These are phyloP conservation scores for Pleurotus giganteus DNA, from an alignment of 768 basidiomycete species.

Conservation along the genomic window DNA sequence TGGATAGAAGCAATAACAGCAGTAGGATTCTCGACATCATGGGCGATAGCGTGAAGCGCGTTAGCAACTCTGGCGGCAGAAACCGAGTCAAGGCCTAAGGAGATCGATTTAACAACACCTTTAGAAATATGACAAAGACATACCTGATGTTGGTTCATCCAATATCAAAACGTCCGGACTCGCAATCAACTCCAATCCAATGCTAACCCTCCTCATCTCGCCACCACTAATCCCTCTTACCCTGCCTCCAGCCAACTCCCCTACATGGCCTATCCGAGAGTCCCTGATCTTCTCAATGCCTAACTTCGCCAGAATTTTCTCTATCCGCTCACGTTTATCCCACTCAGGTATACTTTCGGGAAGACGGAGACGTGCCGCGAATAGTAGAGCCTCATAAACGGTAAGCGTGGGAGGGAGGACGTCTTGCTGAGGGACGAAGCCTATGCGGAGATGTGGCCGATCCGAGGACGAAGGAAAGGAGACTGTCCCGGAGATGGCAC, in stretches of 20 bases:
- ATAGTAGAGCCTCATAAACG: slow-evolving; percentile 77
- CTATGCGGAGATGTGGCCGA: slow-evolving; percentile 50
- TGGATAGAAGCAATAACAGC: slow-evolving; percentile 87
- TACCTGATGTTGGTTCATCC: slow-evolving; percentile 80
- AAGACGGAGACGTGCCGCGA: slow-evolving; percentile 82
- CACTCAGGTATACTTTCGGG: slow-evolving; percentile 65
- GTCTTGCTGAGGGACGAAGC: slow-evolving; percentile 88
- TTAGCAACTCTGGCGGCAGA: slow-evolving; percentile 80
- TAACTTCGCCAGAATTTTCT: slow-evolving; percentile 70
- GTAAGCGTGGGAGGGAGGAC: slow-evolving; percentile 78
- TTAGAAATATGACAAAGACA: slow-evolving; percentile 12
- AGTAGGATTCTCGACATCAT: slow-evolving; percentile 64
- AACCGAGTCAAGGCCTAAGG: slow-evolving; percentile 77
- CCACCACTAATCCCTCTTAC: slow-evolving; percentile 87
- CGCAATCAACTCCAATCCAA: slow-evolving; percentile 86
- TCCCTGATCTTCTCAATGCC: slow-evolving; percentile 71
- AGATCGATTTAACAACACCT: slow-evolving; percentile 1
- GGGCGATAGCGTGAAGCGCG: slow-evolving; percentile 74
- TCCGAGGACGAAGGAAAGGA: slow-evolving; percentile 40
- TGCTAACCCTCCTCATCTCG: slow-evolving; percentile 87
- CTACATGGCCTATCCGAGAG: slow-evolving; percentile 61
- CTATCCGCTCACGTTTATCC: slow-evolving; percentile 68
- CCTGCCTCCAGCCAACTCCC: slow-evolving; percentile 59
- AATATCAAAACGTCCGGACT: slow-evolving; percentile 81
- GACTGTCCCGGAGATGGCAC: slow-evolving; percentile 64